Percentiles rank a stretch among this genome's conserved stretches.
phyloP scores from a whole-genome alignment of 2,329 filamentous ascomycete species.

The Sporothrix mexicana region DNA sequence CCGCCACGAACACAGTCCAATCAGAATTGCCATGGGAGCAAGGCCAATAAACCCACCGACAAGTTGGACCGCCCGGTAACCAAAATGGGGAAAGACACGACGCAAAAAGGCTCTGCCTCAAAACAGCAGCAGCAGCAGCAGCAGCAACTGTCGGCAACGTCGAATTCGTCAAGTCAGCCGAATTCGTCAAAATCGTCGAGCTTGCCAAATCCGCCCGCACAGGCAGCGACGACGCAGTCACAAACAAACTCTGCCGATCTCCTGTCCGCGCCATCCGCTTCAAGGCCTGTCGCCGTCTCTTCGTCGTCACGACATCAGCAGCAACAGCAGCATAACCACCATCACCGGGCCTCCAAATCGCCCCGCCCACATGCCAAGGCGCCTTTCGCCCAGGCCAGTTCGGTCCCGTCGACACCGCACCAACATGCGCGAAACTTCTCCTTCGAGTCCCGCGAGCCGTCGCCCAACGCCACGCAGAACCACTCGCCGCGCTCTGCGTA shows the following conservation, averaged over 20 bases:
- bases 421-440: conserved; percentile 85
- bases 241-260: conserved; percentile 30
- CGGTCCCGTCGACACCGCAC: conserved; percentile 90
- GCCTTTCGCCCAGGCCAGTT: conserved; percentile 70
- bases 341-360: conserved; percentile 38
- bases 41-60: conserved; percentile 59
- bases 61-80: conserved; percentile 68
- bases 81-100: conserved; percentile 60
- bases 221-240: not conserved
- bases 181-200: conserved; percentile 22
- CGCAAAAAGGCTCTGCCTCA: conserved; percentile 51
- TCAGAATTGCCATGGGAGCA: conserved; percentile 68
- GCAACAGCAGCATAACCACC: conserved; percentile 25
- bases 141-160: not conserved
- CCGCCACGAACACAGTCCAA: conserved; percentile 31
- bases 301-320: conserved; percentile 39
- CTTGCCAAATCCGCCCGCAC: not conserved
- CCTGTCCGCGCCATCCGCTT: conserved; percentile 20
- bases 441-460: conserved; percentile 77
- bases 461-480: conserved; percentile 75
- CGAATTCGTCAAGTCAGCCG: not conserved
- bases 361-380: conserved; percentile 41
- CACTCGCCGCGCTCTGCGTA: conserved; percentile 90
- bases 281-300: conserved; percentile 20
- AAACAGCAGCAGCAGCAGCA: conserved; percentile 31